Base-by-base conservation (phyloP, 208 protist genomes). In the Strigomonas culicis region DNA sequence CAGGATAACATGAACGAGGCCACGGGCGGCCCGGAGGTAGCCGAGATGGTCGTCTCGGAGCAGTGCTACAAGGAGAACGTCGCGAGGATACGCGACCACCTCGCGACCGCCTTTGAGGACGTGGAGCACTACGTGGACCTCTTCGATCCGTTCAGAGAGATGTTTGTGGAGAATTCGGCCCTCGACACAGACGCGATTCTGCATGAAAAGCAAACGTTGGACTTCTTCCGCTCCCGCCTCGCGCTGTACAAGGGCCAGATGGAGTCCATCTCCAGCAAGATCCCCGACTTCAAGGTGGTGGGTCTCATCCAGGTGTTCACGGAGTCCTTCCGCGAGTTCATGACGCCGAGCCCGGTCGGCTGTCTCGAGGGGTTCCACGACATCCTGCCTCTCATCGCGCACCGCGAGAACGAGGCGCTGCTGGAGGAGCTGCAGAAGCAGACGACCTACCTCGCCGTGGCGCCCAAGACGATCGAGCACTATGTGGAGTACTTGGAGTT, bases 401-500 rank as follows among this genome's bases (percentile, higher is more conserved):
- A 87, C 36, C 66, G 70, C 13, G 83, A 91, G 69, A 98, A 98
- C 72, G 82, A 94, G 64, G 69, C 66, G 31, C 72, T 98, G 25
- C 75, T 98, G 32, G 79, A 72, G 39, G 86, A 97, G 44, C 74
- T 98, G 59, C 84, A 95, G 68, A 78, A 82, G 53, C 77, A 83
- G 31, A 93, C 94, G 57, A 74, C 74, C 8, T 94, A 89, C 44
- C 88, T 98, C 19, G 63, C 77, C 11, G 75, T 76, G 13, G 41
- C 69, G 19, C 97, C 97, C 30, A 88, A 90, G 63, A 94, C 87
- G 32, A 84, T 97, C 25, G 93, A 97, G 79, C 90, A 97, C 62
- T 98, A 95, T 72, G 94, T 98, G 31, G 82, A 90, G 71, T 93
- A 91, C 72, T 69, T 97, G 15, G 72, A 75, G 22, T 97, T 92